Base-by-base conservation (phyloP, 2,329 filamentous ascomycete genomes). In the Arthrobotrys pseudoclavata region DNA sequence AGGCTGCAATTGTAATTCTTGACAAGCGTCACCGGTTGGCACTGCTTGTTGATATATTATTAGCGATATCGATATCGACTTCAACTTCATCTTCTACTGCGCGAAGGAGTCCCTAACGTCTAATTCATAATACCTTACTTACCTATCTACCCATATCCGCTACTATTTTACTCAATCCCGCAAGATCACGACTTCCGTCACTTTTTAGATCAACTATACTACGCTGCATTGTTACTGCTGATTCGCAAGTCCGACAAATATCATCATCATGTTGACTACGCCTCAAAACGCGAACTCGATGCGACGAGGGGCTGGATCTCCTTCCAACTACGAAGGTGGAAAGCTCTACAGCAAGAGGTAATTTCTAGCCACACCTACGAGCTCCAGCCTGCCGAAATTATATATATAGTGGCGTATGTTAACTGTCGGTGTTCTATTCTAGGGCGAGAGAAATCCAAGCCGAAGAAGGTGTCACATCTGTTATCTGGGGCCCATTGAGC, bases 371-470 rank as follows among this genome's bases (percentile, higher is more conserved):
- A 34, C 6, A 18, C 15, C 1, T 29, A 86, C 80, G 74, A 42
- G 18, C 29, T 34, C 29, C 31, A 79, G 80, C 76, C 74, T 79
- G n/a, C 37, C 6, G 13, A 4, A 22, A 4, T 20, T 4, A 34
- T 82, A 34, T 4, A 22, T 48, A 24, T 6, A 48, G 18, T 1
- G 45, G 2, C 13, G 20, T 22, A 42, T 45, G 18, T 26, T 60
- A 42, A 60, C 34, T 42, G 10, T 24, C 15, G n/a, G n/a, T n/a
- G 12, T 60, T 42, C 18, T 18, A 12, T 12, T 12, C 9, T 42
- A 97, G 95, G 83, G 94, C 96, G 80, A 89, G 96, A 84, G 96
- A 99, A 85, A 97, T 98, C 79, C 95, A 98, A 86, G 94, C 94
- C 68, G 94, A 97, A 85, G 95, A 98, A 88, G 94, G 94, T 63